phyloP scores from a whole-genome alignment of 352 stramenopile species.

The Phytophthora cactorum region DNA sequence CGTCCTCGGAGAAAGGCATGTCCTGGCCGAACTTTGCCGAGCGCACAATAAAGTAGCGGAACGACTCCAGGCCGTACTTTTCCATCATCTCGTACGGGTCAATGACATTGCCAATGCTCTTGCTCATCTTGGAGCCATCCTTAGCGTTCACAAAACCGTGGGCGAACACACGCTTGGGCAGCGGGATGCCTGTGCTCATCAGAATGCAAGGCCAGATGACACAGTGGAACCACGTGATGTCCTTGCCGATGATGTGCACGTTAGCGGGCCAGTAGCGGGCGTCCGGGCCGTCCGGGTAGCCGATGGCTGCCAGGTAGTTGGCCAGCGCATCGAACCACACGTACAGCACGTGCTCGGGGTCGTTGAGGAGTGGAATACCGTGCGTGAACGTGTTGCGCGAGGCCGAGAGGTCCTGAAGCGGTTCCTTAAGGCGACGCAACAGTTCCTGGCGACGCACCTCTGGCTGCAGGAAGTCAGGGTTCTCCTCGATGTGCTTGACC shows the following conservation, averaged over 20 bases:
- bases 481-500: slow-evolving; percentile 94
- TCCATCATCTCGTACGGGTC: slow-evolving; percentile 96
- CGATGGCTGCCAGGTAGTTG: slow-evolving; percentile 98
- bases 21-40: slow-evolving; percentile 96
- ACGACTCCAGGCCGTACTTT: slow-evolving; percentile 95
- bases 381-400: slow-evolving; percentile 97
- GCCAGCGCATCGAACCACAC: slow-evolving; percentile 99
- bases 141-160: slow-evolving; percentile 99
- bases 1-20: slow-evolving; percentile 92
- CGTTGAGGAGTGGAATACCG: slow-evolving; percentile 95
- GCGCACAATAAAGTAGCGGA: slow-evolving; percentile 94
- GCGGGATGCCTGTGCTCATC: slow-evolving; percentile 95
- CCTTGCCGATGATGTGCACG: slow-evolving; percentile 95
- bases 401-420: slow-evolving; percentile 96
- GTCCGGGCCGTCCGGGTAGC: slow-evolving; percentile 90
- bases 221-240: slow-evolving; percentile 99
- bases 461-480: slow-evolving; percentile 97
- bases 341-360: slow-evolving; percentile 98
- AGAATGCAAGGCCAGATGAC: slow-evolving; percentile 99
- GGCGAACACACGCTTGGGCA: slow-evolving; percentile 95
- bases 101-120: slow-evolving; percentile 98
- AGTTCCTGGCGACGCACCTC: slow-evolving; percentile 96
- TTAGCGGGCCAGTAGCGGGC: slow-evolving; percentile 84
- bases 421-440: slow-evolving; percentile 92
- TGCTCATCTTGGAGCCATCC: slow-evolving; percentile 99